Evolutionary conservation across 139 green algal species (phyloP), one percentile per base, ranked within the genome.

Genomic region (Volvox africanus): DNA sequence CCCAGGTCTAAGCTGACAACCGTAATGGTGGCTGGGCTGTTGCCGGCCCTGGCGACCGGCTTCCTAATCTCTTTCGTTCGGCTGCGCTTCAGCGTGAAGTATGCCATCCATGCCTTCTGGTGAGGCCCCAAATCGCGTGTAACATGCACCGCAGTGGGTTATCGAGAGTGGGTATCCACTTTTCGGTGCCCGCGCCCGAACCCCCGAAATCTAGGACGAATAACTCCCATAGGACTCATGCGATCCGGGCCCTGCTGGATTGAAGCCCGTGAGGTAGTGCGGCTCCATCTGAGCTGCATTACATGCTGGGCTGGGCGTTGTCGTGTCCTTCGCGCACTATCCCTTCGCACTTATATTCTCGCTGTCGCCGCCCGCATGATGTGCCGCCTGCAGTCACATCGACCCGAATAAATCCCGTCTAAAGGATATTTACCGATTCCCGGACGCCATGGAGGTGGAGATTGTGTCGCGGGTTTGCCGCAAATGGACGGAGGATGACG

Each of bases 391-490:
- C 36, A 89, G 73, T 61, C 69, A 85, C 32, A 90, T 90, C 75
- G 73, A 81, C 28, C 87, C 89, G 33, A 68, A 55, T 35, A 92
- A 71, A 33, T 89, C 65, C 0, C 86, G 86, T 32, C 65, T 92
- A 24, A 93, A 88, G 75, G 81, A 92, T 35, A 75, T 95, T 32
- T 90, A 95, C 92, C 89, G 89, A 61, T 95, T 95, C 77, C 69
- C 88, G 0, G 92, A 95, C 37, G 79, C 91, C 16, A 83, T 88
- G 77, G 76, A 94, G 76, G 92, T 95, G 35, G 93, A 96, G 86
- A 91, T 95, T 14, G 65, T 88, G 19, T 86, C 93, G 2, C 91
- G 93, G 28, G 92, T 90, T 78, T 86, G 37, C 37, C 93, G 94
- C 87, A 89, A 79, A 44, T 94, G 91, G 92, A 92, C 91, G 20